Base-by-base conservation (phyloP, 2,329 filamentous ascomycete species). In the Penicillium hordei region DNA sequence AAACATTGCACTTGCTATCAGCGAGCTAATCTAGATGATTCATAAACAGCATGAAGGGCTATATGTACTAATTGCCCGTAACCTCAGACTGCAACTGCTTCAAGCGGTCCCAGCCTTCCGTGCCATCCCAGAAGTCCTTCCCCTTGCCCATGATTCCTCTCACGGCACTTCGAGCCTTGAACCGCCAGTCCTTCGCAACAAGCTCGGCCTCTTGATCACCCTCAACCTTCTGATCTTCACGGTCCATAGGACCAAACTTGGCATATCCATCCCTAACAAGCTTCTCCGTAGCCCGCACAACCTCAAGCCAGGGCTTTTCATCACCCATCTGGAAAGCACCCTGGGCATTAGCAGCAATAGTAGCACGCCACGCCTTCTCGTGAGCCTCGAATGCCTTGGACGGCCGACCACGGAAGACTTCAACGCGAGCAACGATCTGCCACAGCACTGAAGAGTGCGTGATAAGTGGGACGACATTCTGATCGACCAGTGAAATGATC, bases 301-400 rank as follows among this genome's bases (percentile, higher is more conserved):
- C 86, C 0, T 81, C 81, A 58, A 85, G 78, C 90, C 91, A 96
- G 19, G 83, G 83, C 43, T 81, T 80, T 62, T 84, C 83, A 29
- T 84, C 79, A 74, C 84, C 86, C 79, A 70, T 76, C 70, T 72
- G 75, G 69, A 74, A 77, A 25, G 74, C 74, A 27, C 71, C 82
- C 68, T 63, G 79, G 64, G 58, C 78, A 70, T 65, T 77, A 58
- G 57, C 78, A 70, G 29, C 85, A 79, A 65, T 84, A 76, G 50
- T 81, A 0, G 89, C 86, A 2, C 94, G 84, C 93, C 93, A 99
- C 0, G 89, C 91, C 70, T 93, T 93, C 76, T 97, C 94, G 31
- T 93, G 86, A 1, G 90, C 91, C 6, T 92, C 89, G 1, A 97
- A 81, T 5, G 93, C 90, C 1, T 86, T 87, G 0, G 79, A 76